These are phyloP conservation scores for Phytophthora litchii DNA, from an alignment of 352 stramenopile genomes.

Conservation along the genomic window DNA sequence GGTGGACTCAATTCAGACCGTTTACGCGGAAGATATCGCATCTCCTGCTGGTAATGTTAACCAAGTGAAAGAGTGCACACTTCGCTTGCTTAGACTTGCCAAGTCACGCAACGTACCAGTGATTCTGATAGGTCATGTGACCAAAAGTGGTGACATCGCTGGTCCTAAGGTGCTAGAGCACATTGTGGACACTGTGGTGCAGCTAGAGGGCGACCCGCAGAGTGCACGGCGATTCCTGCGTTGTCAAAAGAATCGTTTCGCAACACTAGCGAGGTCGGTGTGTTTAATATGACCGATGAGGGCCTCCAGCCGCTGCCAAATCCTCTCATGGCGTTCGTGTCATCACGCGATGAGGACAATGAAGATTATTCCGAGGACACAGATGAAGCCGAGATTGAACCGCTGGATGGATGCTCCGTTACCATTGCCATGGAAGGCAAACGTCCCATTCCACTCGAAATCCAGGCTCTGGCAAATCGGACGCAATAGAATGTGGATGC, in stretches of 20 bases:
- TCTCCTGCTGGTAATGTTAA: conserved; percentile 88
- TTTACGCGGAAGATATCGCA: conserved; percentile 89
- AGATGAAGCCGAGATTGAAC: conserved; percentile 30
- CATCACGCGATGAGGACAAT: conserved; percentile 35
- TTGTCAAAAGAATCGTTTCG: conserved; percentile 97
- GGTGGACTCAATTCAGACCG: conserved; percentile 97
- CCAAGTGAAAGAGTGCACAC: conserved; percentile 96
- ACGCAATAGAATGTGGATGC: conserved; percentile 49
- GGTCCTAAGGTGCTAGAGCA: conserved; percentile 92
- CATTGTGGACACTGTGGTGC: conserved; percentile 96
- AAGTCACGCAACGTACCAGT: conserved; percentile 93
- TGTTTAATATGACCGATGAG: conserved; percentile 94
- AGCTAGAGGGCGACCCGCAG: conserved; percentile 93
- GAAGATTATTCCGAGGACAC: conserved; percentile 32
- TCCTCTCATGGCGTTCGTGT: conserved; percentile 84
- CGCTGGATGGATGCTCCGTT: conserved; percentile 83
- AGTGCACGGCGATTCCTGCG: conserved; percentile 89
- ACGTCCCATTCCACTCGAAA: conserved; percentile 93
- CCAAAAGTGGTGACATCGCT: conserved; percentile 96
- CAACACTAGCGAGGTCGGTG: conserved; percentile 94
- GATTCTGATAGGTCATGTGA: conserved; percentile 97
- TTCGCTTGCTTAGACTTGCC: conserved; percentile 92
- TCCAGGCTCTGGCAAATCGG: conserved; percentile 91
- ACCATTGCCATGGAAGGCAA: conserved; percentile 94
- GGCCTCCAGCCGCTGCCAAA: conserved; percentile 83